Conservation (phyloP, 495 filamentous ascomycete genomes). For the Aspergillus mulundensis region DNA sequence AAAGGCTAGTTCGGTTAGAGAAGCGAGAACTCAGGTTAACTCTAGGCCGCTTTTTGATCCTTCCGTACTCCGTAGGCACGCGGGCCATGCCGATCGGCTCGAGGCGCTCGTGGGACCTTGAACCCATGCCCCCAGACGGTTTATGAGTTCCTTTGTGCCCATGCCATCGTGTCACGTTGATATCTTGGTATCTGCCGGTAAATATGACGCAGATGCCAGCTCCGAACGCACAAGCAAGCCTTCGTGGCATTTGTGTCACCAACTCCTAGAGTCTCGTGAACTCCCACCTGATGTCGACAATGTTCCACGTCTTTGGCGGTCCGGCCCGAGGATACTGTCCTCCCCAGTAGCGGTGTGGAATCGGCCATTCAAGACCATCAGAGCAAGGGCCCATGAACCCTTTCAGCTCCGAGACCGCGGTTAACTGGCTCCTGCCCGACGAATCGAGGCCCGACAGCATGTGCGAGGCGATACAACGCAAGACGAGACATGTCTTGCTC, state of each 20-base stretch:
- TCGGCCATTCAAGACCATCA: background rate
- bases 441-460: background rate
- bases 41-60: slow-evolving; percentile 11
- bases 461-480: background rate
- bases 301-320: background rate
- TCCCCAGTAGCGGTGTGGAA: slow-evolving; percentile 1
- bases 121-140: background rate
- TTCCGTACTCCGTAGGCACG: slow-evolving; percentile 2
- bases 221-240: background rate
- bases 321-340: slow-evolving; percentile 6
- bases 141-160: background rate
- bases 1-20: background rate
- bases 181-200: background rate
- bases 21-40: background rate
- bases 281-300: background rate
- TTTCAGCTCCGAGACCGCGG: background rate
- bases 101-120: background rate
- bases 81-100: slow-evolving; percentile 12
- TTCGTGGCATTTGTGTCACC: background rate
- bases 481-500: background rate
- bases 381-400: background rate
- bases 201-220: background rate
- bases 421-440: background rate
- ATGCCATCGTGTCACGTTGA: background rate
- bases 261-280: background rate